Conservation (phyloP, 768 basidiomycete genomes). For the Agaricus blazei region DNA sequence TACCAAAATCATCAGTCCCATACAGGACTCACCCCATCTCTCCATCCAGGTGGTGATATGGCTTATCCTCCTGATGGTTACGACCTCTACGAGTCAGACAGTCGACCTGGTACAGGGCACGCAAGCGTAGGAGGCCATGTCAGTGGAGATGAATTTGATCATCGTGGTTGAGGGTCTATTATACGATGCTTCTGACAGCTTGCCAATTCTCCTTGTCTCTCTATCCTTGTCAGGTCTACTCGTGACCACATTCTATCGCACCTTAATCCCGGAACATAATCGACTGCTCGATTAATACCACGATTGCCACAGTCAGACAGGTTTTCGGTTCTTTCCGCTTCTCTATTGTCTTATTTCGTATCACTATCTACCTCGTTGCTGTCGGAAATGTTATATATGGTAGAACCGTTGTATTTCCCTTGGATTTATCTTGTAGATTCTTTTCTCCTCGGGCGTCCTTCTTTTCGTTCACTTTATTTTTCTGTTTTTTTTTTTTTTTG, state of each 20-base stretch:
- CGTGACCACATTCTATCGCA: background rate
- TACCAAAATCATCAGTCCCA: conserved; percentile 39
- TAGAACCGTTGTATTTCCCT: conserved; percentile 9
- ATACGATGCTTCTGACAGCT: background rate
- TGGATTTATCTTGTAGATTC: conserved; percentile 3
- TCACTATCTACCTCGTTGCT: background rate
- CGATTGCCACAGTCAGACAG: background rate
- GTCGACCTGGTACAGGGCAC: conserved; percentile 37
- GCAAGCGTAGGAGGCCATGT: conserved; percentile 26
- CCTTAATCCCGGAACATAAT: conserved; percentile 4
- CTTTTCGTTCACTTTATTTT: background rate
- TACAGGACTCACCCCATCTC: conserved; percentile 19
- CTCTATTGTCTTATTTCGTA: background rate
- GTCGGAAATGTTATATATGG: conserved; percentile 8
- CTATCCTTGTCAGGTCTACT: background rate
- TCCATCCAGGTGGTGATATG: conserved; percentile 25
- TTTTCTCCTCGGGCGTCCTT: background rate
- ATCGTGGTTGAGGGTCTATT: conserved; percentile 9
- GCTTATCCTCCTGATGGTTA: conserved; percentile 24
- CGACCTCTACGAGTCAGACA: conserved; percentile 36
- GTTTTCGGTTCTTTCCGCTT: background rate
- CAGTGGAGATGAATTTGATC: conserved; percentile 27
- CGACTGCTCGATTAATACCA: background rate
- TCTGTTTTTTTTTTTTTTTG: background rate
- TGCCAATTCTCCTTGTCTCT: background rate